Base-by-base conservation (phyloP, 129 eudicot genomes). In the Gnaphalium uliginosum region DNA sequence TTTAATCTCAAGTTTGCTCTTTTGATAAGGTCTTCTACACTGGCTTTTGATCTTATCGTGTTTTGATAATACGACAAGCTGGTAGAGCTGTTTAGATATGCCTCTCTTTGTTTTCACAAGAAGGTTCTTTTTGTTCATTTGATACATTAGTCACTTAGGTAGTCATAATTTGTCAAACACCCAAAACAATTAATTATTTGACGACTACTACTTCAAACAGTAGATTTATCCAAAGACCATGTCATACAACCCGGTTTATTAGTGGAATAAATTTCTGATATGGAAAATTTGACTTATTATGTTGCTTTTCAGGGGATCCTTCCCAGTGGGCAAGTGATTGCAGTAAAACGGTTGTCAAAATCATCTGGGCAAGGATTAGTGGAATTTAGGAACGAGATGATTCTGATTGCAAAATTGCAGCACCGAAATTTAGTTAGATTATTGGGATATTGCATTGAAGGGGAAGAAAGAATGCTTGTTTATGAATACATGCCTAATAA, bases 341-440 rank as follows among this genome's bases (percentile, higher is more conserved):
- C 97, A 1, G 95, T 91, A 59, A 91, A 91, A 84, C 86, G 97
- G 77, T 83, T 91, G 27, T 85, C 97, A 11, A 83, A 81, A 76
- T 76, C 79, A 72, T 91, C 97, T 0, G 86, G 90, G 15, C 97
- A 91, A 80, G 97, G 97, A 19, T 39, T 88, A 21, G 88, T 58
- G 73, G 97, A 91, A 57, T 91, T 91, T 29, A 86, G 83, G 79
- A 91, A 87, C 54, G 97, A 91, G 84, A 72, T 91, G 70, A 79
- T 74, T 71, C 80, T 86, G 27, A 91, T 91, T 59, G 91, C 95
- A 25, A 88, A 88, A 43, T 61, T 91, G 73, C 97, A 91, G 69
- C 97, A 91, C 71, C 83, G 95, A 71, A 91, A 91, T 85, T 95
- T 91, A 13, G 97, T 91, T 76, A 86, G 95, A 85, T 78, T 89